A percentile compares a stretch with the other conserved stretches of the same genome.
Conservation (phyloP, 257 asterid genomes). For the Nicotiana noctiflora region DNA sequence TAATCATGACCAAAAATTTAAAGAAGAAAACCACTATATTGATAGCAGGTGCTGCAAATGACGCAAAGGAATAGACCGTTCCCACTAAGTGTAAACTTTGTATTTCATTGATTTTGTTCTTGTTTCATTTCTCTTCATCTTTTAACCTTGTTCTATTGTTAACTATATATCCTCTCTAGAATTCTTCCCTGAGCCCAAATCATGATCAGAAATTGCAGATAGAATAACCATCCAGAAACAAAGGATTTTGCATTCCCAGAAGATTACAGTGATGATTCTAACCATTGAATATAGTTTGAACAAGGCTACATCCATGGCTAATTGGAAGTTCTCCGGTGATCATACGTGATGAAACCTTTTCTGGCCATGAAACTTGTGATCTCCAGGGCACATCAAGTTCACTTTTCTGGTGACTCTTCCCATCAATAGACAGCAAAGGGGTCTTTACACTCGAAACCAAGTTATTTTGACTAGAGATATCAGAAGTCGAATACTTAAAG, state of each 20-base stretch:
- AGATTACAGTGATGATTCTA: slow-evolving; percentile 1
- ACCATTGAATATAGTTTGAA: slow-evolving; percentile 80
- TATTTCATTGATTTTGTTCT: no score
- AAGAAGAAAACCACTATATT: no score
- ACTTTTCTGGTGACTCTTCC: slow-evolving; percentile 27
- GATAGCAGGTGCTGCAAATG: no score
- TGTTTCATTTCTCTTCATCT: no score
- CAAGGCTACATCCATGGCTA: slow-evolving; percentile 57
- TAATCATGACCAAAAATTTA: no score
- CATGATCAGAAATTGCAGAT: not conserved
- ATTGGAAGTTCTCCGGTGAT: slow-evolving; percentile 61
- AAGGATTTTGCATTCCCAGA: not conserved
- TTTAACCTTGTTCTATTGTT: not conserved
- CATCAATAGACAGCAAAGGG: slow-evolving; percentile 48
- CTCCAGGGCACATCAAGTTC: slow-evolving; percentile 16
- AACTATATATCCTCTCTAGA: not conserved
- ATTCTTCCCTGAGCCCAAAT: not conserved
- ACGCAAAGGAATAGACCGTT: no score
- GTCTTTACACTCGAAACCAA: slow-evolving; percentile 29
- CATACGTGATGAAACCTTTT: slow-evolving; percentile 20
- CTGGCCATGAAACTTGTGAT: slow-evolving; percentile 29
- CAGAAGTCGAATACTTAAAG: slow-evolving; percentile 25
- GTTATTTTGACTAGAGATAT: slow-evolving; percentile 28
- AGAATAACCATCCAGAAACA: not conserved
- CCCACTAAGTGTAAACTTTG: no score